Evolutionary conservation across 2,329 filamentous ascomycete species (phyloP).

Genomic region (Phaeosphaeriaceae sp.): DNA sequence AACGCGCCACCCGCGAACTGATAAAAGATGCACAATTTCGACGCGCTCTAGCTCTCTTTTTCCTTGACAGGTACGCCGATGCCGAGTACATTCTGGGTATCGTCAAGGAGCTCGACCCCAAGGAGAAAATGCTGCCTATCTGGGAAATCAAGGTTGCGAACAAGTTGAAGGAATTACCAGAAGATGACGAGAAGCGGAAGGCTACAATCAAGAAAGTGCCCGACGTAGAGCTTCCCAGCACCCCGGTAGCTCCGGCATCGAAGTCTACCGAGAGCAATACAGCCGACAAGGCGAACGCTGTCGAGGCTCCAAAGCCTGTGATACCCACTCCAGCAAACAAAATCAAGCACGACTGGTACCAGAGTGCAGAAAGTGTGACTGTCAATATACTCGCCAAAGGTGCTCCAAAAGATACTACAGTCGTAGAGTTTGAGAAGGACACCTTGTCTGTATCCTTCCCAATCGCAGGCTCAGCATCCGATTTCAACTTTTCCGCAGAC

Average conservation of each 20-base stretch:
- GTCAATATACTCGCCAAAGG: conserved; percentile 71
- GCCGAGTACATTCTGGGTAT: conserved; percentile 72
- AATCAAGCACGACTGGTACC: conserved; percentile 73
- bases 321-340: conserved; percentile 59
- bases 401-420: conserved; percentile 62
- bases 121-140: conserved; percentile 61
- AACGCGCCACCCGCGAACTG: conserved; percentile 75
- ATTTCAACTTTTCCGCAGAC: conserved; percentile 68
- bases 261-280: conserved; percentile 9
- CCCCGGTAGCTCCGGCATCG: conserved; percentile 32
- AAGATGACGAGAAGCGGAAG: conserved; percentile 55
- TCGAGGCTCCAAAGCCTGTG: conserved; percentile 35
- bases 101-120: conserved; percentile 59
- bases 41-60: conserved; percentile 75
- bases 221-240: conserved; percentile 52
- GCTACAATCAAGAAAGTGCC: conserved; percentile 58
- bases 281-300: conserved; percentile 2
- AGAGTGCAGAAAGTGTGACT: conserved; percentile 65
- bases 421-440: conserved; percentile 58
- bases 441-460: conserved; percentile 66
- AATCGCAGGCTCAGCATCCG: conserved; percentile 56
- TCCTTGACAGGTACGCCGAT: conserved; percentile 74
- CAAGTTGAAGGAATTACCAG: conserved; percentile 58
- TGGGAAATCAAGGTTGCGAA: conserved; percentile 64
- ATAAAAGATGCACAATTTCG: conserved; percentile 84